Percentiles rank a stretch among this genome's conserved stretches.
phyloP scores from a whole-genome alignment of 208 protist species.

The Wallacemonas rigidus region DNA sequence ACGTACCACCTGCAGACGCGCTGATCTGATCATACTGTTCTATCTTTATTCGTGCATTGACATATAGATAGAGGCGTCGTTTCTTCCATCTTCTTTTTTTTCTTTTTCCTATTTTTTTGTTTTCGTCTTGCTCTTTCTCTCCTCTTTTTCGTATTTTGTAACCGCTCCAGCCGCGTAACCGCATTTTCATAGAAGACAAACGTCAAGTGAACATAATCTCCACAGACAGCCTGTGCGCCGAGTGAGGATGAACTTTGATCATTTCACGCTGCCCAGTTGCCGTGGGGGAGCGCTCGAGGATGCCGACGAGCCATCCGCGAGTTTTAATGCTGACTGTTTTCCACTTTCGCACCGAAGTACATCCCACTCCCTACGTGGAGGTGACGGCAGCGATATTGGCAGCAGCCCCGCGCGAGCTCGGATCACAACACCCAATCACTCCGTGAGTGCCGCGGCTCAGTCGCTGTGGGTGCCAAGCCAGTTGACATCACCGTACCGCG shows the following conservation, averaged over 20 bases:
- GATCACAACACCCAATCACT: background rate
- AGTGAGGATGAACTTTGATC: background rate
- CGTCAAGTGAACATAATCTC: too few species aligned
- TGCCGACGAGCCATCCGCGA: background rate
- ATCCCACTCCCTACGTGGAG: background rate
- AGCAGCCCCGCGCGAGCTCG: background rate
- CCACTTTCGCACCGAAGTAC: background rate
- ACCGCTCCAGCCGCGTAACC: too few species aligned
- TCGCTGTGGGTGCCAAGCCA: slow-evolving; percentile 61
- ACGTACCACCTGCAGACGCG: too few species aligned
- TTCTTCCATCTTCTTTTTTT: too few species aligned
- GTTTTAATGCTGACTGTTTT: background rate
- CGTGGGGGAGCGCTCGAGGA: background rate
- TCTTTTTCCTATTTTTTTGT: too few species aligned
- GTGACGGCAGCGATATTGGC: background rate
- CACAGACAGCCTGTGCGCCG: too few species aligned
- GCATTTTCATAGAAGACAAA: too few species aligned
- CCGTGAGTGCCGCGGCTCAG: background rate
- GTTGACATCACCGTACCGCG: slow-evolving; percentile 75
- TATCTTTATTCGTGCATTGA: too few species aligned
- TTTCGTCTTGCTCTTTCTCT: too few species aligned
- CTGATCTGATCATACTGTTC: too few species aligned
- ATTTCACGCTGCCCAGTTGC: background rate
- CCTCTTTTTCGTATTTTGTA: too few species aligned
- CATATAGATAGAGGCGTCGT: too few species aligned